A percentile compares a stretch with the other conserved stretches of the same genome.
Evolutionary conservation across 371 early-diverging fungal species (phyloP).

Genomic region (Capniomyces stellatus): DNA sequence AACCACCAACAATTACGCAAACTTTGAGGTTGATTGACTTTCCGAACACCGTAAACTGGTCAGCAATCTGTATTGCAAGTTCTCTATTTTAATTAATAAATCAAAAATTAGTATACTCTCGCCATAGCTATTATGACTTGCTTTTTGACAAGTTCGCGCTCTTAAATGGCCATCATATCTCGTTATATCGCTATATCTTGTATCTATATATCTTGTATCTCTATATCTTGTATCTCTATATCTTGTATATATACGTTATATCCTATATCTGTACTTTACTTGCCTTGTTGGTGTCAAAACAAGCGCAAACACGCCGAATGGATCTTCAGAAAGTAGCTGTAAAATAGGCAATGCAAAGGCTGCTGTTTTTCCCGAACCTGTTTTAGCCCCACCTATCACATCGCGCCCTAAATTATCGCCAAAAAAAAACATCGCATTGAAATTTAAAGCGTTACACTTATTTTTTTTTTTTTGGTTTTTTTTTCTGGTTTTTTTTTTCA

Average conservation of each 20-base stretch:
- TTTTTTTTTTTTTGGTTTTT: neutral
- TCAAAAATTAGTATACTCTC: too few species aligned
- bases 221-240: too few species aligned
- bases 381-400: constrained; percentile 94
- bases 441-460: too few species aligned
- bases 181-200: too few species aligned
- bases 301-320: constrained; percentile 83
- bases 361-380: constrained; percentile 99
- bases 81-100: constrained; percentile 40
- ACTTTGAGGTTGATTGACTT: constrained; percentile 69
- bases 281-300: constrained; percentile 84
- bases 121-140: too few species aligned
- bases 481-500: neutral
- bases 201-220: too few species aligned
- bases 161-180: too few species aligned
- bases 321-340: constrained; percentile 78
- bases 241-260: too few species aligned
- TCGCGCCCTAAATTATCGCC: constrained; percentile 43
- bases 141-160: too few species aligned
- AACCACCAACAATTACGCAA: constrained; percentile 89
- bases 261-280: too few species aligned
- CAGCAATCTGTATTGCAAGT: constrained; percentile 92
- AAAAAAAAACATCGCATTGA: too few species aligned
- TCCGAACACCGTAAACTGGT: constrained; percentile 86
- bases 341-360: constrained; percentile 97